Evolutionary conservation across 768 basidiomycete species (phyloP).

Genomic region (Mycena epipterygia): DNA sequence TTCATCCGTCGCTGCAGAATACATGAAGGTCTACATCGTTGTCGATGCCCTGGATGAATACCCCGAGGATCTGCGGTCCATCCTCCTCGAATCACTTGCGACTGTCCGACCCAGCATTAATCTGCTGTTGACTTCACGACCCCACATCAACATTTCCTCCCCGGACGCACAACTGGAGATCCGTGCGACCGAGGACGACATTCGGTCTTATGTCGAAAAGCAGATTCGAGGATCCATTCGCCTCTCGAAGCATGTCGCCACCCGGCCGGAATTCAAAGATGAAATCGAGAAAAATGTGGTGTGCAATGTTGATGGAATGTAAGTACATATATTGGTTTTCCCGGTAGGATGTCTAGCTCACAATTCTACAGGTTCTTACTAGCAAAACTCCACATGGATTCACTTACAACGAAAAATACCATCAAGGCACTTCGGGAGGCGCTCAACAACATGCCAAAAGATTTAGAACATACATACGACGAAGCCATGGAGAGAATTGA

Average conservation of each 20-base stretch:
- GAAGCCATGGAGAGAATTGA: not conserved
- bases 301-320: not conserved
- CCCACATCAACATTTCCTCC: not conserved
- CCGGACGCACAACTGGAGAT: not conserved
- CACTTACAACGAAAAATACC: not conserved
- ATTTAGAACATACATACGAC: not conserved
- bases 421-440: not conserved
- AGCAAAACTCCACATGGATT: slow-evolving; percentile 8
- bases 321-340: not conserved
- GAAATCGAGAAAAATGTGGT: not conserved
- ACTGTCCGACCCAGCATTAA: not conserved
- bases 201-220: not conserved
- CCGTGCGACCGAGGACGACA: not conserved
- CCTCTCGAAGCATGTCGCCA: not conserved
- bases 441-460: not conserved
- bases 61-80: not conserved
- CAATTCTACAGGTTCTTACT: not conserved
- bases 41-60: slow-evolving; percentile 20
- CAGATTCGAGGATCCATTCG: not conserved
- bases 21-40: not conserved
- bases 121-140: slow-evolving; percentile 1
- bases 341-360: not conserved
- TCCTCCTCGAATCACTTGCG: not conserved
- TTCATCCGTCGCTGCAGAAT: not conserved
- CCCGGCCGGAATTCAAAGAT: not conserved